These are phyloP conservation scores for Aegilops longissima DNA, from an alignment of 176 grass and related monocot species.

Conservation along the genomic window DNA sequence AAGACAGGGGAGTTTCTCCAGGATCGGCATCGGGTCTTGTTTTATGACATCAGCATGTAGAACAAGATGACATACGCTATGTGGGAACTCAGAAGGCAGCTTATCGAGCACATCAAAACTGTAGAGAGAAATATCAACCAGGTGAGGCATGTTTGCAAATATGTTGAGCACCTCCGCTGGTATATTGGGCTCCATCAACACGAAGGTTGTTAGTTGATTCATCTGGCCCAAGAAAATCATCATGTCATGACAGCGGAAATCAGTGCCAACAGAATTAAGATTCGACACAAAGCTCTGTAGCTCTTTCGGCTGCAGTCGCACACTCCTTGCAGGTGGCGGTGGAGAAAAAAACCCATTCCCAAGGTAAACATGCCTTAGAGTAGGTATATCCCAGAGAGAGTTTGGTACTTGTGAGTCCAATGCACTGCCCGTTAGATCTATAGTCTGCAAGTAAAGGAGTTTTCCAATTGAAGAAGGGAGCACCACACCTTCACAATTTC, in stretches of 20 bases:
- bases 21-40: neutral
- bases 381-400: slow-evolving; percentile 35
- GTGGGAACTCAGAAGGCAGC: neutral
- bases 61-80: neutral
- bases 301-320: too few relatives aligned
- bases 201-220: too few relatives aligned
- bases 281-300: too few relatives aligned
- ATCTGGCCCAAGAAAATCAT: too few relatives aligned
- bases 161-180: neutral
- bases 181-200: neutral
- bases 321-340: too few relatives aligned
- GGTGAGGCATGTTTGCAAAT: neutral
- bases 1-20: slow-evolving; percentile 24
- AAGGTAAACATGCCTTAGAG: neutral
- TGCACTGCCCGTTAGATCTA: too few relatives aligned
- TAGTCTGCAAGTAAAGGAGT: neutral
- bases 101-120: neutral
- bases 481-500: fast-evolving
- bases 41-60: neutral
- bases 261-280: too few relatives aligned
- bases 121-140: neutral
- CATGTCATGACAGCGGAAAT: too few relatives aligned
- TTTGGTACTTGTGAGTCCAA: too few relatives aligned
- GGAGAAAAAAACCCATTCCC: too few relatives aligned
- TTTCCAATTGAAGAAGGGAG: neutral